These are phyloP conservation scores for Penicillium oxalicum DNA, from an alignment of 2,329 filamentous ascomycete genomes.

Conservation along the genomic window DNA sequence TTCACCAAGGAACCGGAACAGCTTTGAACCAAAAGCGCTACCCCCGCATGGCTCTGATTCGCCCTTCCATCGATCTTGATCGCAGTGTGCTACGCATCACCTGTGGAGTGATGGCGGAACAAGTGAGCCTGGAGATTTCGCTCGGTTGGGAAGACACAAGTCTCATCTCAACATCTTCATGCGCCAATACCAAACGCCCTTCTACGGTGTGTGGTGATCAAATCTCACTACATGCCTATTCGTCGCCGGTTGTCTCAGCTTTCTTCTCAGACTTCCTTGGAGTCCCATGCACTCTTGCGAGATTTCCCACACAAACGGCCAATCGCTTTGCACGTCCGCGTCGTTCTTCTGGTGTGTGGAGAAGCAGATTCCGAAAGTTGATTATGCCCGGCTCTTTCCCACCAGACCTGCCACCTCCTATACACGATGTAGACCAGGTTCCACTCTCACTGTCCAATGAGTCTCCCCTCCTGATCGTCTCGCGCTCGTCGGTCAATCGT, in stretches of 20 bases:
- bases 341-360: slow-evolving; percentile 44
- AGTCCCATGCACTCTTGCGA: slow-evolving; percentile 74
- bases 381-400: slow-evolving; percentile 52
- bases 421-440: slow-evolving; percentile 39
- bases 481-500: slow-evolving; percentile 68
- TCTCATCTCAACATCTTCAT: slow-evolving; percentile 63
- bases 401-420: slow-evolving; percentile 40
- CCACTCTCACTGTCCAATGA: slow-evolving; percentile 83
- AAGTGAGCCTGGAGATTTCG: slow-evolving; percentile 32
- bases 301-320: slow-evolving; percentile 67
- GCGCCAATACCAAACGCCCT: slow-evolving; percentile 29
- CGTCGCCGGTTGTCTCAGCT: slow-evolving; percentile 55
- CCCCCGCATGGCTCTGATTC: slow-evolving; percentile 78
- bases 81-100: slow-evolving; percentile 59
- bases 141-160: slow-evolving; percentile 28
- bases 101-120: slow-evolving; percentile 32
- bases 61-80: slow-evolving; percentile 66
- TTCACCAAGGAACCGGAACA: slow-evolving; percentile 78
- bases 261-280: slow-evolving; percentile 75
- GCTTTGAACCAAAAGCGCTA: slow-evolving; percentile 85
- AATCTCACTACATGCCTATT: slow-evolving; percentile 66
- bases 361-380: slow-evolving; percentile 16
- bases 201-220: slow-evolving; percentile 77
- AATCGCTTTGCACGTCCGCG: slow-evolving; percentile 67
- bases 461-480: slow-evolving; percentile 83